phyloP scores from a whole-genome alignment of 1,284 basidiomycete species.

The Papiliotrema nemorosa region DNA sequence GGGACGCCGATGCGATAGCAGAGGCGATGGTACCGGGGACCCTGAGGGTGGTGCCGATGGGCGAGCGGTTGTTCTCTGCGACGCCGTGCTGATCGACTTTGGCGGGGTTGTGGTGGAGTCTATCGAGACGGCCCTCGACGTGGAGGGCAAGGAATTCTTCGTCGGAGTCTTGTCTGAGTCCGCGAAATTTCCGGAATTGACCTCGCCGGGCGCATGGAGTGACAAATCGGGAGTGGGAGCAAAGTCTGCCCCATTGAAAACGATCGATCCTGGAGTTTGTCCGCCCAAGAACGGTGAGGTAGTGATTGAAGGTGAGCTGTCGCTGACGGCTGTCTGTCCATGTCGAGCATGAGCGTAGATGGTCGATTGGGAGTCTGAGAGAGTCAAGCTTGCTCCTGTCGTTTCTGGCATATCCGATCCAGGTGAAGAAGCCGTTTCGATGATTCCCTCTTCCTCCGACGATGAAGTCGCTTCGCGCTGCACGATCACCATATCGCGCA shows the following conservation, averaged over 20 bases:
- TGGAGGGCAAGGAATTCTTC: no score
- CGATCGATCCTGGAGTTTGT: slow-evolving; percentile 13
- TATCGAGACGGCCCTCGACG: no score
- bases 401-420: neutral
- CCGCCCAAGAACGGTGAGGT: slow-evolving; percentile 5
- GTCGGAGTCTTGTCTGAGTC: no score
- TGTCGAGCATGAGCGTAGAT: neutral
- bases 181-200: no score
- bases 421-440: neutral
- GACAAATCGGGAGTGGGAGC: slow-evolving; percentile 1
- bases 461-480: slow-evolving; percentile 23
- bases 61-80: neutral
- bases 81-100: no score
- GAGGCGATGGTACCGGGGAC: slow-evolving; percentile 17
- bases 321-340: neutral
- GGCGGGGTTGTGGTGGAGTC: no score
- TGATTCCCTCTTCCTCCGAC: slow-evolving; percentile 1
- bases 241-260: slow-evolving; percentile 23
- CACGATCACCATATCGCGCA: slow-evolving; percentile 40
- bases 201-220: neutral
- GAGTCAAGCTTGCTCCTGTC: no score
- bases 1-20: slow-evolving; percentile 25
- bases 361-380: no score
- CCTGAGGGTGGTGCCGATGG: neutral
- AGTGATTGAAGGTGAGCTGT: neutral